phyloP scores from a whole-genome alignment of 176 grass and related monocot genomes.

The Alopecurus myosuroides region DNA sequence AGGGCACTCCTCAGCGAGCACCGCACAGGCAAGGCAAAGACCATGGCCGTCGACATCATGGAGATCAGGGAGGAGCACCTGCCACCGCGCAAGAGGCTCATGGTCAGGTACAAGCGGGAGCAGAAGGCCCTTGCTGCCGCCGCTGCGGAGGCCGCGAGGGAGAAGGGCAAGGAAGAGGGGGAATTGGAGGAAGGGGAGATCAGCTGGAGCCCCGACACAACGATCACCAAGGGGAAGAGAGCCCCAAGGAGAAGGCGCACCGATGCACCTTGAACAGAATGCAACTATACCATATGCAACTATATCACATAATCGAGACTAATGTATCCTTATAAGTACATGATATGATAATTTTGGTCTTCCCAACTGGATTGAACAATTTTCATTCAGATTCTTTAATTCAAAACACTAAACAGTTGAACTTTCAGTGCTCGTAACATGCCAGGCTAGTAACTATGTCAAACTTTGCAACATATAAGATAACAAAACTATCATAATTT shows the following conservation, averaged over 20 bases:
- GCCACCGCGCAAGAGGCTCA: slow-evolving; percentile 23
- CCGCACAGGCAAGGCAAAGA: not conserved
- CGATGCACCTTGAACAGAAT: not conserved
- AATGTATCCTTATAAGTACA: no score
- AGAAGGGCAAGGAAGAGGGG: not conserved
- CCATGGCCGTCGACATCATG: not conserved
- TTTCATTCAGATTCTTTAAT: no score
- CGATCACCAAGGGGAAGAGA: slow-evolving; percentile 2
- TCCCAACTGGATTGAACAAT: no score
- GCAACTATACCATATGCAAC: no score
- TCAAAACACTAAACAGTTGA: no score
- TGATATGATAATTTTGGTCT: no score
- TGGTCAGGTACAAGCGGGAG: not conserved
- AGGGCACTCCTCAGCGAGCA: slow-evolving; percentile 2
- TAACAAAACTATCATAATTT: no score
- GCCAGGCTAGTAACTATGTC: no score
- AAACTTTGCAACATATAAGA: no score
- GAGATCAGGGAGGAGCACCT: slow-evolving; percentile 12
- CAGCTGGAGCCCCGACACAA: not conserved
- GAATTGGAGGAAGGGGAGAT: not conserved
- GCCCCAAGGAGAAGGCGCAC: not conserved
- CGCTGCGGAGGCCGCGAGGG: not conserved
- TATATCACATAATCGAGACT: no score
- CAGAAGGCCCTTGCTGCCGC: not conserved
- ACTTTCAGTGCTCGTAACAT: no score